Evolutionary conservation across 169 alveolate genomes (phyloP), one percentile per base, ranked within the genome.

Genomic region (Sarcocystis neurona): DNA sequence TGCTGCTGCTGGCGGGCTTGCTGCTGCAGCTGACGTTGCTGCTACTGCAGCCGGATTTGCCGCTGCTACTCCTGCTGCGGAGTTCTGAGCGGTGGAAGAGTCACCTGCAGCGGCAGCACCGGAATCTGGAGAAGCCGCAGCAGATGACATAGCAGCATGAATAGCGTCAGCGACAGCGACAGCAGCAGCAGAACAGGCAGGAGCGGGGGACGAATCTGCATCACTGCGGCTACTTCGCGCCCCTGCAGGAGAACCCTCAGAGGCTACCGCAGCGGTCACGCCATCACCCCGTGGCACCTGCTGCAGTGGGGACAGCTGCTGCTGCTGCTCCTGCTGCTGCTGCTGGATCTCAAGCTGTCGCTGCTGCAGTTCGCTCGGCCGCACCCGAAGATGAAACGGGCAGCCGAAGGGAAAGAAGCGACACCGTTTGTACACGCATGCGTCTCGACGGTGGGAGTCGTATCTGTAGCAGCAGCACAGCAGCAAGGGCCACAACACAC

Each of bases 341-440:
- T n/a, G n/a, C n/a, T n/a, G n/a, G n/a, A n/a, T n/a, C n/a, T n/a
- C n/a, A n/a, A n/a, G n/a, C n/a, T n/a, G n/a, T n/a, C n/a, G n/a
- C n/a, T n/a, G n/a, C n/a, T n/a, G n/a, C n/a, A n/a, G n/a, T n/a
- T n/a, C n/a, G n/a, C n/a, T n/a, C n/a, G n/a, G 46, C 75, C 32
- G 46, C 39, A 63, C 75, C 43, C 32, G 27, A 20, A 41, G 46
- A 41, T 30, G 46, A n/a, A 63, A 63, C 10, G 27, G 20, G 75
- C 75, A 63, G 8, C 75, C 75, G 75, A 63, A 63, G 0, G 75
- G 75, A 2, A n/a, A 15, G 41, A 63, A 63, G 20, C 75, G 75
- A n/a, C 75, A 63, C 5, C 75, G 75, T 8, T 43, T 12, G 43
- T 3, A 63, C 8, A 41, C 34, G 32, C 75, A 63, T 20, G 75